A percentile compares a stretch with the other conserved stretches of the same genome.
Evolutionary conservation across 768 basidiomycete genomes (phyloP).

Genomic region (Zangia roseola): DNA sequence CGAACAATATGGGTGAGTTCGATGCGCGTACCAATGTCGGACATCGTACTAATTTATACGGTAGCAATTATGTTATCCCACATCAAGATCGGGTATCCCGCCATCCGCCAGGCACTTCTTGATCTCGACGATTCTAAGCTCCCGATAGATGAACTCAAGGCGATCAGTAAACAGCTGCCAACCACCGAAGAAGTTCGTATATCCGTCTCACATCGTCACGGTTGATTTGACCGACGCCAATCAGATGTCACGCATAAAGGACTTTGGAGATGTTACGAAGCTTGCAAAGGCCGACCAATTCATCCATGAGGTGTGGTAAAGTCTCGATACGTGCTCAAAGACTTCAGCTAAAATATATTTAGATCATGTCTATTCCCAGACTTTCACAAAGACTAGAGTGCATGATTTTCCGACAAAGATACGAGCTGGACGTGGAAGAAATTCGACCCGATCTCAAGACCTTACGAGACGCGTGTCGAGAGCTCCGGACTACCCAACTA

Average conservation of each 20-base stretch:
- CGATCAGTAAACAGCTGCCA: slow-evolving; percentile 73
- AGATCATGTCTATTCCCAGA: slow-evolving; percentile 81
- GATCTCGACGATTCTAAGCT: slow-evolving; percentile 68
- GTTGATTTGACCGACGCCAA: background rate
- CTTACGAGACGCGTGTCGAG: slow-evolving; percentile 64
- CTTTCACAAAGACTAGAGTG: slow-evolving; percentile 71
- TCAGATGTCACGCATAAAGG: slow-evolving; percentile 62
- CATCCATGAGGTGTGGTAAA: slow-evolving; percentile 61
- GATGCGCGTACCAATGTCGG: background rate
- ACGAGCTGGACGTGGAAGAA: slow-evolving; percentile 83
- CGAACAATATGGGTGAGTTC: slow-evolving; percentile 76
- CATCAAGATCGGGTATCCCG: slow-evolving; percentile 61
- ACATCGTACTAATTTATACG: slow-evolving; percentile 1
- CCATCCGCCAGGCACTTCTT: slow-evolving; percentile 71
- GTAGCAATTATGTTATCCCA: slow-evolving; percentile 82
- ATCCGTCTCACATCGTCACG: background rate
- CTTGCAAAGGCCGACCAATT: slow-evolving; percentile 85
- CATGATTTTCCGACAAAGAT: slow-evolving; percentile 80
- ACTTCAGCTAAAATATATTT: slow-evolving; percentile 4
- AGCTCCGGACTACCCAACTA: slow-evolving; percentile 59
- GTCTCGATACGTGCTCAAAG: background rate
- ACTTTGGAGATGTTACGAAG: slow-evolving; percentile 68
- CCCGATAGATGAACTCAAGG: slow-evolving; percentile 72
- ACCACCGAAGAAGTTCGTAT: slow-evolving; percentile 72
- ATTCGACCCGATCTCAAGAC: slow-evolving; percentile 78